These are phyloP conservation scores for Trapa incisa DNA, from an alignment of 345 rosid genomes.

Conservation along the genomic window DNA sequence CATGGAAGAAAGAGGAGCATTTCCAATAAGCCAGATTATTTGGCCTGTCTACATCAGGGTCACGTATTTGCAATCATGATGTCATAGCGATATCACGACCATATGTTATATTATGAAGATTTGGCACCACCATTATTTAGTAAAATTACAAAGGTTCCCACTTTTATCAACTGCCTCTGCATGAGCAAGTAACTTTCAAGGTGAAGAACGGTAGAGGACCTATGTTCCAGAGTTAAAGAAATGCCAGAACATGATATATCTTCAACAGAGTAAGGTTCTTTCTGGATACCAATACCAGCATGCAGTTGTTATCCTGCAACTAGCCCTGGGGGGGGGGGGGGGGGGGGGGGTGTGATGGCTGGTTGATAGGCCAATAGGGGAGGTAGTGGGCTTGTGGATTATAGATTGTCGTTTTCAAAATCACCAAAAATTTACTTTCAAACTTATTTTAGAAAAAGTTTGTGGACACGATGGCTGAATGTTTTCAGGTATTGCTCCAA, in stretches of 20 bases:
- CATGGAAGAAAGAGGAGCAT: background rate
- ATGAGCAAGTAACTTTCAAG: background rate
- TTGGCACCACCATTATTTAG: background rate
- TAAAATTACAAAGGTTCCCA: constrained; percentile 1
- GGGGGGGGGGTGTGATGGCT: background rate
- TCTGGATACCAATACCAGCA: background rate
- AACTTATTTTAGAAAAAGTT: background rate
- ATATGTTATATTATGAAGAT: background rate
- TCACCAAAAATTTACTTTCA: background rate
- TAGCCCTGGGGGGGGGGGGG: background rate
- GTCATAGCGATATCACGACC: background rate
- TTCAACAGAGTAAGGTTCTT: background rate
- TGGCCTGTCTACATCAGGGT: constrained; percentile 1
- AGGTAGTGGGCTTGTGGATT: background rate
- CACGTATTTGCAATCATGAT: background rate
- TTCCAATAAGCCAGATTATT: background rate
- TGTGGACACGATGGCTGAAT: background rate
- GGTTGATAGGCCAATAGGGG: background rate
- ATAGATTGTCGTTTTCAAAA: background rate
- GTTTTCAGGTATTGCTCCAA: background rate
- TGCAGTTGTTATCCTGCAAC: background rate
- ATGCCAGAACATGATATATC: background rate
- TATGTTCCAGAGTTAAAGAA: background rate
- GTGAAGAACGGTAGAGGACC: background rate
- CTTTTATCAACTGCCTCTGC: background rate